Conservation (phyloP, 208 protist species). For the Angomonas ambiguus region DNA sequence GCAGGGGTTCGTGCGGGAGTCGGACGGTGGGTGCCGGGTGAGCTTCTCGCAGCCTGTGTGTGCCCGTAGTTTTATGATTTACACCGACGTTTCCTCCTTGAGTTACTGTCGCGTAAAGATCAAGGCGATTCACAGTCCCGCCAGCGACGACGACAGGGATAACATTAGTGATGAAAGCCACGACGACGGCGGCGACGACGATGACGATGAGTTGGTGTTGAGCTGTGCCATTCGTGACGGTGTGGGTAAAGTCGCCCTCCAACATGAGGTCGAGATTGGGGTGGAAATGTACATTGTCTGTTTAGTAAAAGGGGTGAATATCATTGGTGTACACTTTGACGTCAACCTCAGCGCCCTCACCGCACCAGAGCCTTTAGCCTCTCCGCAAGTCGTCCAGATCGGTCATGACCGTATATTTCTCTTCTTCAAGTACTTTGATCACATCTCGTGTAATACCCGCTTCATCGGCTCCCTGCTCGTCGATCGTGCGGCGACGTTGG, state of each 20-base stretch:
- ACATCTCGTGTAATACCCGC: slow-evolving; percentile 35
- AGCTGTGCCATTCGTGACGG: slow-evolving; percentile 13
- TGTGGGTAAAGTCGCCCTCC: slow-evolving; percentile 9
- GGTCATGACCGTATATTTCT: slow-evolving; percentile 42
- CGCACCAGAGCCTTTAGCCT: not conserved
- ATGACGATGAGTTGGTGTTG: slow-evolving; percentile 2
- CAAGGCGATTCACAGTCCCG: not conserved
- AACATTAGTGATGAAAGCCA: not conserved
- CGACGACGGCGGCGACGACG: not conserved
- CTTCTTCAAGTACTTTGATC: slow-evolving; percentile 82
- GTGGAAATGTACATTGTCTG: not conserved
- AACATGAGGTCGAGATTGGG: not conserved
- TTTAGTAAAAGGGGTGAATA: slow-evolving; percentile 1
- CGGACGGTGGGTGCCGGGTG: slow-evolving; percentile 6
- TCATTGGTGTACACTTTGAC: slow-evolving; percentile 11
- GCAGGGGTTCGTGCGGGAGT: slow-evolving; percentile 7
- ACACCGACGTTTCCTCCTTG: slow-evolving; percentile 9
- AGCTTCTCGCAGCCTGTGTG: slow-evolving; percentile 12
- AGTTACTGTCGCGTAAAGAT: slow-evolving; percentile 24
- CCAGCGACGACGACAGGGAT: not conserved
- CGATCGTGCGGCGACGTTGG: slow-evolving; percentile 31
- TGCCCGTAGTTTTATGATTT: slow-evolving; percentile 14
- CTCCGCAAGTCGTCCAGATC: slow-evolving; percentile 19
- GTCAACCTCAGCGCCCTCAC: not conserved
- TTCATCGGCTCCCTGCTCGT: slow-evolving; percentile 59